phyloP scores from a whole-genome alignment of 257 asterid genomes.

The Solanum infundibuliforme region DNA sequence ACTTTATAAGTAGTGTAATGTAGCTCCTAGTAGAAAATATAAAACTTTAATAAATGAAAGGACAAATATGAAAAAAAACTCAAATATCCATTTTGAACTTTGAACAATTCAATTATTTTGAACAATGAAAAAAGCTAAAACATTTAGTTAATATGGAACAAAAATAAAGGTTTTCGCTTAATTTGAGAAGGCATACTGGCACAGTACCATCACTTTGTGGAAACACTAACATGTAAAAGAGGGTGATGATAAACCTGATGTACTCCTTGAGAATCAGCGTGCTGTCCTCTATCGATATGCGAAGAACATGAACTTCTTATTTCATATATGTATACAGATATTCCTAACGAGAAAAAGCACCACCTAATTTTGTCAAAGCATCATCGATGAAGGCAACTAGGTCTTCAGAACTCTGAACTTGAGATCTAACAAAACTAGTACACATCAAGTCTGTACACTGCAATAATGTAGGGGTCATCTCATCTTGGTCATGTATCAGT shows the following conservation, averaged over 20 bases:
- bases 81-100: too few species aligned
- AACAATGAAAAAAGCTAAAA: too few species aligned
- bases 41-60: too few species aligned
- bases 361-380: constrained; percentile 25
- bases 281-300: background rate
- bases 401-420: constrained; percentile 35
- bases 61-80: too few species aligned
- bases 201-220: background rate
- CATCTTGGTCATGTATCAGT: constrained; percentile 13
- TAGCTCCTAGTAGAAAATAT: too few species aligned
- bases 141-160: background rate
- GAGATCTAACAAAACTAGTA: constrained; percentile 11
- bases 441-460: constrained; percentile 15
- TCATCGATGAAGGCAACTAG: constrained; percentile 41
- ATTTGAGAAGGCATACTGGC: background rate
- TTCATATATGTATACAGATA: background rate
- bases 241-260: background rate
- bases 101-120: too few species aligned
- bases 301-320: background rate
- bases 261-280: background rate
- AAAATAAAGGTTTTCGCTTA: too few species aligned
- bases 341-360: background rate
- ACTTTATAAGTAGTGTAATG: too few species aligned
- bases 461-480: constrained; percentile 6
- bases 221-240: background rate